These are phyloP conservation scores for Podila verticillata DNA, from an alignment of 192 early-diverging fungal genomes.

Conservation along the genomic window DNA sequence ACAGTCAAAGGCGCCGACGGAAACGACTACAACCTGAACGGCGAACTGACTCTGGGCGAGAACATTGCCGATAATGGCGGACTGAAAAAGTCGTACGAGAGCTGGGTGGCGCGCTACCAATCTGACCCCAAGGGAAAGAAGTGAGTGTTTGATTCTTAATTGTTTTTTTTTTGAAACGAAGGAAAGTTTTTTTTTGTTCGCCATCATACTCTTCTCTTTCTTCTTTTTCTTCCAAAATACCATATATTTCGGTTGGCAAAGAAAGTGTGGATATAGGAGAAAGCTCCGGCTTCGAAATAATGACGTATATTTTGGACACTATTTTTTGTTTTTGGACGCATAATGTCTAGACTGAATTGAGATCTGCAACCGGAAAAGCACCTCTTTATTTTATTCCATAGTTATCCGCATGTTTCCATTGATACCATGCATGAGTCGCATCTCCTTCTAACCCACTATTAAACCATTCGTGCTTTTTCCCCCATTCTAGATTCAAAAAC, in stretches of 20 bases:
- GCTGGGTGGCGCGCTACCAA: conserved; percentile 44
- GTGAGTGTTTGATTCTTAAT: not conserved
- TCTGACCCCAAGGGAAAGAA: conserved; percentile 3
- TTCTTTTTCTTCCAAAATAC: no score
- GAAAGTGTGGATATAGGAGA: no score
- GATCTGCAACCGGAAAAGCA: no score
- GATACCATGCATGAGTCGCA: no score
- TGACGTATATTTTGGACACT: no score
- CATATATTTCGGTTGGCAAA: no score
- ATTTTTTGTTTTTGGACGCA: no score
- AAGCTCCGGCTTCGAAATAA: no score
- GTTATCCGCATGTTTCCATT: no score
- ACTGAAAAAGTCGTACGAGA: conserved; percentile 51
- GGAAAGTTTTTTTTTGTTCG: not conserved
- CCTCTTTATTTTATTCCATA: no score
- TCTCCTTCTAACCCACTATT: not conserved
- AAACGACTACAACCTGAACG: conserved; percentile 54
- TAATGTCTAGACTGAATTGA: no score
- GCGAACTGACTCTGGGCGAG: conserved; percentile 65
- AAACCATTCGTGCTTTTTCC: not conserved
- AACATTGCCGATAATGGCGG: conserved; percentile 80
- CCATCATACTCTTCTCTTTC: no score
- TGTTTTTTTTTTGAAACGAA: not conserved
- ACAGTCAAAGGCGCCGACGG: conserved; percentile 50
- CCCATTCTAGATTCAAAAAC: conserved; percentile 14